phyloP scores from a whole-genome alignment of 1,284 basidiomycete genomes.

The Tilletia setariae region DNA sequence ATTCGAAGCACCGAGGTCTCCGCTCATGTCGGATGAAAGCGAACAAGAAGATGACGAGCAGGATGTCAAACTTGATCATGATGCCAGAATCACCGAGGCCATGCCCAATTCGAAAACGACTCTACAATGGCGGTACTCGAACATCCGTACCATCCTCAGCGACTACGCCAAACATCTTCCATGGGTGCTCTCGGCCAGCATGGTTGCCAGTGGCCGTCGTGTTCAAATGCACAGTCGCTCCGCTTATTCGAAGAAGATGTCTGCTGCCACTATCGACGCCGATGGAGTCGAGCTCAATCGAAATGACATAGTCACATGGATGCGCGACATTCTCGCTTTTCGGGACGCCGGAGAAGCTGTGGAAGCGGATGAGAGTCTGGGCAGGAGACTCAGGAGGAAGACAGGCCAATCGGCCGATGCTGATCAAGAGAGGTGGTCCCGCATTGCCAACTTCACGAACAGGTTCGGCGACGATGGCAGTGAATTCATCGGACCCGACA shows the following conservation, averaged over 20 bases:
- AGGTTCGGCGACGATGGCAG: neutral
- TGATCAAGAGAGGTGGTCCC: neutral
- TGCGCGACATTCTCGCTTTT: neutral
- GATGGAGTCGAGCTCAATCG: neutral
- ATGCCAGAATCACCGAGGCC: neutral
- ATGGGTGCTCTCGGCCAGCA: neutral
- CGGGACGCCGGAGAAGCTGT: neutral
- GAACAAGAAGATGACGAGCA: neutral
- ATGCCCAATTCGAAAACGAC: neutral
- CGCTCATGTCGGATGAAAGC: no score
- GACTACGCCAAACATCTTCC: conserved; percentile 6
- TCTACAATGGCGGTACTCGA: neutral
- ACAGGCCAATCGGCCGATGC: neutral
- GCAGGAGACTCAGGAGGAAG: neutral
- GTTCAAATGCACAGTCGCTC: no score
- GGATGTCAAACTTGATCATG: neutral
- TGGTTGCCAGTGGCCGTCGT: conserved; percentile 2
- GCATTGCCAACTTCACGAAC: neutral
- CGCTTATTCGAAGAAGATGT: no score
- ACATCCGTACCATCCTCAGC: neutral
- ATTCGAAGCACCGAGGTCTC: no score
- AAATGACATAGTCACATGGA: neutral
- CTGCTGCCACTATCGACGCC: no score
- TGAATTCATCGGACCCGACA: neutral
- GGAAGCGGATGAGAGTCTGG: neutral